Percentiles rank a stretch among this genome's conserved stretches.
These are phyloP conservation scores for Lupinus albus DNA, from an alignment of 306 rosid species.

Conservation along the genomic window DNA sequence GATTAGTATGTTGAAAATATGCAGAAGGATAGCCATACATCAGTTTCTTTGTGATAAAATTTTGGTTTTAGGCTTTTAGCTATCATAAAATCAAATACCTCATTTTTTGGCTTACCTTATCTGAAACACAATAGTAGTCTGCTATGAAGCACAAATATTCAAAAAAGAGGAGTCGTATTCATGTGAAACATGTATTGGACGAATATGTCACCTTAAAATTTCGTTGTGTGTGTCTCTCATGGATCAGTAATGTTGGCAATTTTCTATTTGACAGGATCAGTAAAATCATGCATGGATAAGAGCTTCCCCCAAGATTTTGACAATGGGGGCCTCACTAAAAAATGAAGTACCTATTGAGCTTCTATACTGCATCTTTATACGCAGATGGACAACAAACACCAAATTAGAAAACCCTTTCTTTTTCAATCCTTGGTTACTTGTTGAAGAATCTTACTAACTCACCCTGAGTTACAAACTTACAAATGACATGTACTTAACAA, in stretches of 20 bases:
- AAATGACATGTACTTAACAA: conserved; percentile 19
- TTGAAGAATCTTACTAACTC: conserved; percentile 31
- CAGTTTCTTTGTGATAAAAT: conserved; percentile 13
- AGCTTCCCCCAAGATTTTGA: conserved; percentile 19
- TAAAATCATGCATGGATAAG: conserved; percentile 35
- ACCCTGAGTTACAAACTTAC: conserved; percentile 21
- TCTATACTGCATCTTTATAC: not conserved
- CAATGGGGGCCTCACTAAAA: conserved; percentile 1
- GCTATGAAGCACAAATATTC: not conserved
- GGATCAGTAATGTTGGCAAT: conserved; percentile 2
- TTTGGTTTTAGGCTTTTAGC: conserved; percentile 3
- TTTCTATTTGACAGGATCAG: conserved; percentile 53
- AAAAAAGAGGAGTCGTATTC: conserved; percentile 4
- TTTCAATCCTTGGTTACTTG: conserved; percentile 21
- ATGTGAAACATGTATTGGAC: not conserved
- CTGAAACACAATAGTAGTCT: not conserved
- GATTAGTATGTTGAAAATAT: conserved; percentile 17
- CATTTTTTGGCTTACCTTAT: conserved; percentile 15
- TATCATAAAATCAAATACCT: conserved; percentile 15
- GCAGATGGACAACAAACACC: conserved; percentile 22
- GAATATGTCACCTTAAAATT: not conserved
- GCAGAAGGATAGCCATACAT: not conserved
- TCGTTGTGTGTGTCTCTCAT: not conserved
- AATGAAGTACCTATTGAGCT: conserved; percentile 20
- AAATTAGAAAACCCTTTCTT: not conserved